A percentile compares a stretch with the other conserved stretches of the same genome.
Evolutionary conservation across 139 green algal species (phyloP).

Genomic region (Micractinium conductrix): DNA sequence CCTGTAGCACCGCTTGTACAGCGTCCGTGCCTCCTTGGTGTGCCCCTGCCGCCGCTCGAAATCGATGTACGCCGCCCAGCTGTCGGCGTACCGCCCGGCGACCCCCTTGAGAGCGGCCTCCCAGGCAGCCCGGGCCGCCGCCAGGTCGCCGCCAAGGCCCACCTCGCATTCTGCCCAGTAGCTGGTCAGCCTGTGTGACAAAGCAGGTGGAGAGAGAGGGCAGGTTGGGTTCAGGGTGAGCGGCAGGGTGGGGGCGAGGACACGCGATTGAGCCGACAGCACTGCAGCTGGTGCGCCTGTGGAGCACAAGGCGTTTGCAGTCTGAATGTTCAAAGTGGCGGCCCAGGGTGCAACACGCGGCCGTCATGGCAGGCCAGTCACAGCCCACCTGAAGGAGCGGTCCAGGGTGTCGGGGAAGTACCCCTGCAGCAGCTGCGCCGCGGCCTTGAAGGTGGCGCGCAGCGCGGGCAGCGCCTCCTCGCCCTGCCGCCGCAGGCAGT

Average conservation of each 20-base stretch:
- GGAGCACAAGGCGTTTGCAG: too few species aligned
- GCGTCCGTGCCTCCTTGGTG: constrained; percentile 45
- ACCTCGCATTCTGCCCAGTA: constrained; percentile 81
- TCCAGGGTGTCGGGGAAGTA: constrained; percentile 73
- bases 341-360: too few species aligned
- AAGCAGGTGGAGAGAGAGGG: background rate
- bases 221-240: too few species aligned
- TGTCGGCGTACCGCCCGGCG: constrained; percentile 37
- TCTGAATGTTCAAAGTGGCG: too few species aligned
- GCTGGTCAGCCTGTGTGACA: constrained; percentile 49
- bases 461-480: constrained; percentile 13
- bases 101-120: constrained; percentile 64
- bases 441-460: constrained; percentile 24
- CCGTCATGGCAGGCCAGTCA: too few species aligned
- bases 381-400: constrained; percentile 22
- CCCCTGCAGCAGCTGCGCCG: constrained; percentile 45
- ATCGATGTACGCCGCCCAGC: constrained; percentile 67
- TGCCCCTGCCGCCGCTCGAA: constrained; percentile 63
- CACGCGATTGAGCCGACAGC: too few species aligned
- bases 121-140: constrained; percentile 72
- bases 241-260: background rate
- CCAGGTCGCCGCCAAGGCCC: constrained; percentile 50
- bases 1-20: constrained; percentile 71
- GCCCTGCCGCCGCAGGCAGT: constrained; percentile 59
- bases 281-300: too few species aligned